These are phyloP conservation scores for Sutorius australiensis DNA, from an alignment of 768 basidiomycete genomes.

Conservation along the genomic window DNA sequence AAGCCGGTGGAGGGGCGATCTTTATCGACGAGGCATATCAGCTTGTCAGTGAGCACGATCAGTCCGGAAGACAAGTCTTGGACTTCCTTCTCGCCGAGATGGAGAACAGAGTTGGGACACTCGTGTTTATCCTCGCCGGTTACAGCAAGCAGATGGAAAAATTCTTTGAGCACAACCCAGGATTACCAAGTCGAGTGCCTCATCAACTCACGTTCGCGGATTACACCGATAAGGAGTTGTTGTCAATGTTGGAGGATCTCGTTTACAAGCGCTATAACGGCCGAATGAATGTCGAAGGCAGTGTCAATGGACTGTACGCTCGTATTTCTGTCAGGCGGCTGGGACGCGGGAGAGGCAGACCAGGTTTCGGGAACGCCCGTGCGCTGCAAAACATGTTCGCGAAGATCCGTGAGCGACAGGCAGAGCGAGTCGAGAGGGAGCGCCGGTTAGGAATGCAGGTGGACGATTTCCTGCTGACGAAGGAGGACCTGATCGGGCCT, in stretches of 20 bases:
- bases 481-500: slow-evolving; percentile 64
- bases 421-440: slow-evolving; percentile 42
- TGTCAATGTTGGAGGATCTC: slow-evolving; percentile 49
- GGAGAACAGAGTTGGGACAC: slow-evolving; percentile 62
- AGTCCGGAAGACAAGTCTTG: slow-evolving; percentile 53
- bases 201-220: slow-evolving; percentile 57
- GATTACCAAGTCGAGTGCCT: slow-evolving; percentile 63
- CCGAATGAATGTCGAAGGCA: slow-evolving; percentile 55
- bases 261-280: slow-evolving; percentile 45
- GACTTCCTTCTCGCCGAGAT: slow-evolving; percentile 73
- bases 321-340: slow-evolving; percentile 59
- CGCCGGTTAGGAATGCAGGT: slow-evolving; percentile 38
- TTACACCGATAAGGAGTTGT: slow-evolving; percentile 55
- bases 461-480: slow-evolving; percentile 50
- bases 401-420: slow-evolving; percentile 50
- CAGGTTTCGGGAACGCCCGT: slow-evolving; percentile 69
- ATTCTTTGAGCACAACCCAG: slow-evolving; percentile 77
- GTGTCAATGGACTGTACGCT: slow-evolving; percentile 50
- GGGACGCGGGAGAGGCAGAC: slow-evolving; percentile 52
- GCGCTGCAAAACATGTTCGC: slow-evolving; percentile 53
- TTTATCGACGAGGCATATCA: slow-evolving; percentile 79
- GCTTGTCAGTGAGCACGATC: slow-evolving; percentile 47
- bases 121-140: slow-evolving; percentile 71
- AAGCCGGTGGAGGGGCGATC: slow-evolving; percentile 59
- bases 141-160: slow-evolving; percentile 73